Base-by-base conservation (phyloP, 2,329 filamentous ascomycete species). In the Capronia coronata region DNA sequence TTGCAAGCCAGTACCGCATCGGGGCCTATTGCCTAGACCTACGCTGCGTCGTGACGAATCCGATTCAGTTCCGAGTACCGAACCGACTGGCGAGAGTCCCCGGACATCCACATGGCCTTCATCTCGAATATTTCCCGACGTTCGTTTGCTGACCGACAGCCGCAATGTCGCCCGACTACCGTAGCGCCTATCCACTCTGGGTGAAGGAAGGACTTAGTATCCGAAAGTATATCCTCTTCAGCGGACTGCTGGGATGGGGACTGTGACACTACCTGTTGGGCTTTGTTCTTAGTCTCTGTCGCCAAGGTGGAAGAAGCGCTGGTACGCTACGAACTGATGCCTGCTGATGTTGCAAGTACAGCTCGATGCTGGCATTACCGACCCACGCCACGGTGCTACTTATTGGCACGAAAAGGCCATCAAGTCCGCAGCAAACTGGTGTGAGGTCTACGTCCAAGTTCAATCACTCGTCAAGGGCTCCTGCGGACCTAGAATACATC, bases 51-150 rank as follows among this genome's bases (percentile, higher is more conserved):
- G 34, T 13, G 34, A 23, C 47, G 25, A 49, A 49, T 49, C 41
- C 29, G 8, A 34, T 40, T 18, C n/a, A 14, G 5, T 23, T 14
- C 47, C 47, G 47, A 45, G 32, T 49, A 6, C 47, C 47, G 47
- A 27, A 19, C 47, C 47, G 47, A 49, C 11, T 11, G 38, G 23
- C 47, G 47, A 34, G 25, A n/a, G 5, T 37, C 6, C 13, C 34
- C 14, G 8, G 19, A 37, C 2, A 9, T 19, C 11, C n/a, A 9
- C 6, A 6, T 7, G 19, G 14, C 7, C 34, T 10, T 32, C 7
- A 3, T 32, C 25, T 32, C 7, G 29, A 32, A 32, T 11, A 3
- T 32, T n/a, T 32, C 11, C 11, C 29, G 29, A n/a, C 13, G 5
- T n/a, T 27, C 22, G 18, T 39, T 22, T 23, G 18, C 30, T 25